Evolutionary conservation across 352 stramenopile species (phyloP).

Genomic region (Phytopythium litorale): DNA sequence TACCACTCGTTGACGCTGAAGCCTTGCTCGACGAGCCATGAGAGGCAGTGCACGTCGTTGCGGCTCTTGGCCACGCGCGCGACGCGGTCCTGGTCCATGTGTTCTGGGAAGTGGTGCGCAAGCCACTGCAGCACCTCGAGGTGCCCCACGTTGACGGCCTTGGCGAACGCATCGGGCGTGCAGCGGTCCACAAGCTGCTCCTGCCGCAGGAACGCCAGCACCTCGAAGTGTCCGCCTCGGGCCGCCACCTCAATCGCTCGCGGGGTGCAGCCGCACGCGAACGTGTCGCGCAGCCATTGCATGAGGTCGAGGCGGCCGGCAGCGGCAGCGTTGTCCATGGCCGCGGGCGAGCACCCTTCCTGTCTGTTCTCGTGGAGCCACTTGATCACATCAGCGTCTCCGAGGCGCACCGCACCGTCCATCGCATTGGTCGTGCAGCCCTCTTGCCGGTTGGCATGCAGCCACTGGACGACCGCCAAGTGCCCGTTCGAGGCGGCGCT

Average conservation of each 20-base stretch:
- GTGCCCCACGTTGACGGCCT: constrained; percentile 16
- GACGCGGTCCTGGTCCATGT: constrained; percentile 31
- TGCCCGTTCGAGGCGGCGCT: constrained; percentile 14
- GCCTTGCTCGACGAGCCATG: constrained; percentile 21
- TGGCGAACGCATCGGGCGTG: constrained; percentile 23
- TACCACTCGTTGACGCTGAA: constrained; percentile 14
- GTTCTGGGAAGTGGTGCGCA: constrained; percentile 12
- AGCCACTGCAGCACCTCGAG: constrained; percentile 33
- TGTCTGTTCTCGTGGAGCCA: constrained; percentile 23
- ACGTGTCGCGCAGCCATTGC: constrained; percentile 1
- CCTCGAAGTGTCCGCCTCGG: constrained; percentile 17
- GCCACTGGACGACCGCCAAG: constrained; percentile 18
- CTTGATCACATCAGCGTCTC: constrained; percentile 15
- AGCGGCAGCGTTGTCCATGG: constrained; percentile 20
- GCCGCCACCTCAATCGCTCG: constrained; percentile 21
- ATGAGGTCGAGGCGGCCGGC: constrained; percentile 18
- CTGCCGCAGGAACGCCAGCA: constrained; percentile 21
- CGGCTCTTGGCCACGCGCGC: constrained; percentile 16
- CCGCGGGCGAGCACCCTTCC: constrained; percentile 24
- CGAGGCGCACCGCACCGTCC: constrained; percentile 18
- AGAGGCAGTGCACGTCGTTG: constrained; percentile 31
- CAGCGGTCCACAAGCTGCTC: constrained; percentile 19
- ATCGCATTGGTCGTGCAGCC: constrained; percentile 26
- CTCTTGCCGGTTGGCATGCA: constrained; percentile 21
- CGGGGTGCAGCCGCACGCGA: constrained; percentile 9